Base-by-base conservation (phyloP, 2,329 filamentous ascomycete genomes). In the Neopestalotiopsis clavispora region DNA sequence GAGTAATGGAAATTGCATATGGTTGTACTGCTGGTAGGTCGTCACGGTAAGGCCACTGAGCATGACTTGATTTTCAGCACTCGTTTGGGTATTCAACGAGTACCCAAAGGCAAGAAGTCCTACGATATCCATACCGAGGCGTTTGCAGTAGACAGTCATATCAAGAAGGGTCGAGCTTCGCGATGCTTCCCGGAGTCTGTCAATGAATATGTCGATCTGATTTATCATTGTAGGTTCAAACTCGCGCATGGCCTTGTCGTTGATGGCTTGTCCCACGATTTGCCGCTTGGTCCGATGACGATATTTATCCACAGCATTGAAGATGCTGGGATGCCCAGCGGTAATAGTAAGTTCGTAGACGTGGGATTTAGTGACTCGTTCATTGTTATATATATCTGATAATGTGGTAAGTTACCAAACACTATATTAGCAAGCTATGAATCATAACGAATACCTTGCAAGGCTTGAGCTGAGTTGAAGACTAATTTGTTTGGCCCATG, bases 181-280 rank as follows among this genome's bases (percentile, higher is more conserved):
- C 58, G 64, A 1, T 13, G 60, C 12, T 14, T 42, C 4, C 34
- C 3, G n/a, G 13, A 34, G 10, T 23, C 65, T 4, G 23, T 61
- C 57, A 14, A 74, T 60, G 60, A 73, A 72, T n/a, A 71, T 69
- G 9, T 74, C 61, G 32, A 75, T 45, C 58, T 73, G 71, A 9
- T 71, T 59, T 4, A 69, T 59, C 64, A 75, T 71, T 1, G 66
- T 71, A 2, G 73, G 73, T 59, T 73, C 72, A 23, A 75, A 74
- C 12, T 32, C 23, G 23, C 72, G 69, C 71, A 75, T 72, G 1
- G 70, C 71, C 4, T 66, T 67, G 1, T 75, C 72, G 17, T 62
- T 71, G 17, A 72, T 42, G 6, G 68, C 69, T 42, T 67, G 70
- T 23, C 71, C 72, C 1, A 71, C 59, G 10, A 73, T 65, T 49